These are phyloP conservation scores for Mucor indicus DNA, from an alignment of 371 early-diverging fungal species.

Conservation along the genomic window DNA sequence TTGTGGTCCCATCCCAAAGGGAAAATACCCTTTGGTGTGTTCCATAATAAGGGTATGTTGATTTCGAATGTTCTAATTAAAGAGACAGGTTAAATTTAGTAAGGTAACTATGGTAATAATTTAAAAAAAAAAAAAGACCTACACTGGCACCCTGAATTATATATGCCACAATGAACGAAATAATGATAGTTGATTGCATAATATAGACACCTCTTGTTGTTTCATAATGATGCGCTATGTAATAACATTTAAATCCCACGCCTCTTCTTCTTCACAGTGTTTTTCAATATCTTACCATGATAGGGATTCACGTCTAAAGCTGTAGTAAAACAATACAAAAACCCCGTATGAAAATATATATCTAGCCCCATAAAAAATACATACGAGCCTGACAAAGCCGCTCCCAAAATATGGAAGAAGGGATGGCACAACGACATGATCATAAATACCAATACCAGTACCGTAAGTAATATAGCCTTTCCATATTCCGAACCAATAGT, in stretches of 20 bases:
- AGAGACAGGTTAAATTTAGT: too few species aligned
- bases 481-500: conserved; percentile 54
- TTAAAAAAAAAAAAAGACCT: too few species aligned
- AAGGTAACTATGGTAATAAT: too few species aligned
- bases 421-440: conserved; percentile 52
- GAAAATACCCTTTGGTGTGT: too few species aligned
- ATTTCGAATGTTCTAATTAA: too few species aligned
- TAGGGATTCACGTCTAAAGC: conserved; percentile 25
- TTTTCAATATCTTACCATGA: conserved; percentile 20
- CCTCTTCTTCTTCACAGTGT: background rate
- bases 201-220: conserved; percentile 23
- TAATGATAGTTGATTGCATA: conserved; percentile 27
- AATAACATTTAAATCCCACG: background rate
- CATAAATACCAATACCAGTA: conserved; percentile 51
- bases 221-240: conserved; percentile 12
- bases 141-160: conserved; percentile 18
- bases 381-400: conserved; percentile 70
- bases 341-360: conserved; percentile 72
- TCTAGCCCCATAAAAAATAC: conserved; percentile 73
- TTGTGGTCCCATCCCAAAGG: too few species aligned
- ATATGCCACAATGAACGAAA: conserved; percentile 16
- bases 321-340: conserved; percentile 40
- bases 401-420: conserved; percentile 57
- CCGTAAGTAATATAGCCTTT: conserved; percentile 63
- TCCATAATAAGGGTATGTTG: too few species aligned